These are phyloP conservation scores for Ganoderma resinaceum DNA, from an alignment of 1,284 basidiomycete genomes.

Conservation along the genomic window DNA sequence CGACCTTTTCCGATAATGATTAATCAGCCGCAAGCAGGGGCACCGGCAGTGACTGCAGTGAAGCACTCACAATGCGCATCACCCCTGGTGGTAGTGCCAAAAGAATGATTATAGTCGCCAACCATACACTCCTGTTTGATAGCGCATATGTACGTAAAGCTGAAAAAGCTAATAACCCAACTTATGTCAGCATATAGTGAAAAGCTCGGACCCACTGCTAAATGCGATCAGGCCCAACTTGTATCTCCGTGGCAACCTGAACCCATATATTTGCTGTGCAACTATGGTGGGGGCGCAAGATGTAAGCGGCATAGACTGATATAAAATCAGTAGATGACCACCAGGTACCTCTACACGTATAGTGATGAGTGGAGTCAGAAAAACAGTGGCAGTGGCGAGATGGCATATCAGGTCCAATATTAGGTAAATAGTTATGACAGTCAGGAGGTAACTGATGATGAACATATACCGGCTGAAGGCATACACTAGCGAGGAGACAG, in stretches of 20 bases:
- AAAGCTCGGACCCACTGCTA: not conserved
- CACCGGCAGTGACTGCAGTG: no score
- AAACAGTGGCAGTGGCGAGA: no score
- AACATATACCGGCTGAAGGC: not conserved
- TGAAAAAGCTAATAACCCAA: not conserved
- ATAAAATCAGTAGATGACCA: no score
- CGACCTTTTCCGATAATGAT: not conserved
- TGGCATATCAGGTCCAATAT: not conserved
- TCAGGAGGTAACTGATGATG: not conserved
- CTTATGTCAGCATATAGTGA: no score
- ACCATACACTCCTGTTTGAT: no score
- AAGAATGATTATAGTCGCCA: no score
- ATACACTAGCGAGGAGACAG: not conserved
- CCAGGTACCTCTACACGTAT: not conserved
- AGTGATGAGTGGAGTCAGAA: not conserved
- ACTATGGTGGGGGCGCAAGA: not conserved
- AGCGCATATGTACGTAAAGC: not conserved
- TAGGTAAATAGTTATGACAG: not conserved
- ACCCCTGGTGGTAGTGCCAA: no score
- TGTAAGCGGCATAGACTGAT: not conserved
- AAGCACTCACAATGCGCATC: not conserved
- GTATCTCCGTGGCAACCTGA: not conserved
- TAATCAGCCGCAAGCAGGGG: no score
- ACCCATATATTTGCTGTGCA: not conserved
- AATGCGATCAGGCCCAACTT: not conserved